Evolutionary conservation across 192 early-diverging fungal genomes (phyloP).

Genomic region (Gamsiella multidivaricata): DNA sequence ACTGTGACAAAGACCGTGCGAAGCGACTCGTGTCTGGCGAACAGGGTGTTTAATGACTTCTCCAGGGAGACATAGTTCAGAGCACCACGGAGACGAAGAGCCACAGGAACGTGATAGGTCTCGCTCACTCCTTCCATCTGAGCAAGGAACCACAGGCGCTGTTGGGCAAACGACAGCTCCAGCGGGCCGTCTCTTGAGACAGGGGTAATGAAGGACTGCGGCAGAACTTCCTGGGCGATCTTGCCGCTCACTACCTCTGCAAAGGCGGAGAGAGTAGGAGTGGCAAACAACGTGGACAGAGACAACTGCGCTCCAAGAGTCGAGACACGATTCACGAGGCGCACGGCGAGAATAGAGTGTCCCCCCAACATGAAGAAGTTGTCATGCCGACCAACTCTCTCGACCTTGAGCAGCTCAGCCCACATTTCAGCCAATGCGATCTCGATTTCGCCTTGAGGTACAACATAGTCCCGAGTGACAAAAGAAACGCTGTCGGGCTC

Average conservation of each 20-base stretch:
- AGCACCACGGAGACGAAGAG: not conserved
- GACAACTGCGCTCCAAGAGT: too few relatives aligned
- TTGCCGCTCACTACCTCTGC: too few relatives aligned
- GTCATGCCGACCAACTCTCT: slow-evolving; percentile 4
- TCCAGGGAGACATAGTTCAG: not conserved
- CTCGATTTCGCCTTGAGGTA: slow-evolving; percentile 13
- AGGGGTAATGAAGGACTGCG: too few relatives aligned
- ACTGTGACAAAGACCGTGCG: not conserved
- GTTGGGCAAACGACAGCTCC: too few relatives aligned
- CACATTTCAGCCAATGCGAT: not conserved
- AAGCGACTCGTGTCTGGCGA: not conserved
- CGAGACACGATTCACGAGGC: too few relatives aligned
- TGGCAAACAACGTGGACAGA: too few relatives aligned
- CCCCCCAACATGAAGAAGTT: slow-evolving; percentile 32
- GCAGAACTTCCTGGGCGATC: too few relatives aligned
- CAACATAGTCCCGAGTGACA: not conserved
- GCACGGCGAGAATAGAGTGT: slow-evolving; percentile 14
- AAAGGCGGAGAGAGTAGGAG: too few relatives aligned
- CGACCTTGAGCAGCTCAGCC: not conserved
- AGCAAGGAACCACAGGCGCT: too few relatives aligned
- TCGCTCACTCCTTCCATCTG: not conserved
- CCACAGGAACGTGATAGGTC: not conserved
- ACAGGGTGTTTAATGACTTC: not conserved
- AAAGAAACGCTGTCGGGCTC: slow-evolving; percentile 1
- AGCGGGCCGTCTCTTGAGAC: too few relatives aligned